These are phyloP conservation scores for Ciborinia camelliae DNA, from an alignment of 2,329 filamentous ascomycete genomes.

Conservation along the genomic window DNA sequence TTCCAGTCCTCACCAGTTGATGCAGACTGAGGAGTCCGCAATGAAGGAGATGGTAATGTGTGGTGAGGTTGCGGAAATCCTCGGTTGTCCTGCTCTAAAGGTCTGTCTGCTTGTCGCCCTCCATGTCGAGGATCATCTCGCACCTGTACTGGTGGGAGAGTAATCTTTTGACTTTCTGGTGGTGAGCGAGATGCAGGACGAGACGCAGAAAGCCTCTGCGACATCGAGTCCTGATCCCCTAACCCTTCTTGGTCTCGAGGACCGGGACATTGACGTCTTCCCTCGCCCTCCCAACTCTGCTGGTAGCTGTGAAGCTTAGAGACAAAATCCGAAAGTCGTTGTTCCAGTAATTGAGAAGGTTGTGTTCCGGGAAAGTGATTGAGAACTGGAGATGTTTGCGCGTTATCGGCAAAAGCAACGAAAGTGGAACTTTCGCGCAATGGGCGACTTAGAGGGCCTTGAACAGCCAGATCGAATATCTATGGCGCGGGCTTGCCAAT, in stretches of 20 bases:
- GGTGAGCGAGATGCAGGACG: constrained; percentile 50
- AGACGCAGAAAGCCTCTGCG: constrained; percentile 57
- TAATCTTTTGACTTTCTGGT: constrained; percentile 36
- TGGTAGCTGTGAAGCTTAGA: constrained; percentile 38
- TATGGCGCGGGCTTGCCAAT: constrained; percentile 31
- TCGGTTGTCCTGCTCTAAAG: constrained; percentile 28
- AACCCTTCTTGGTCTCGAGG: constrained; percentile 48
- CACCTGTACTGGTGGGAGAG: constrained; percentile 36
- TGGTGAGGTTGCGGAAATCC: constrained; percentile 24
- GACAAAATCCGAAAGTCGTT: constrained; percentile 36
- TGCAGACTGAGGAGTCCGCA: constrained; percentile 23
- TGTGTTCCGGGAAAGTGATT: constrained; percentile 32
- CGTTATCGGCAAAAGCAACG: constrained; percentile 35
- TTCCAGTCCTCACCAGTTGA: constrained; percentile 30
- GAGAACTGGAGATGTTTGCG: constrained; percentile 33
- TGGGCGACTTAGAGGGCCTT: constrained; percentile 37
- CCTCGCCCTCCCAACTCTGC: constrained; percentile 38
- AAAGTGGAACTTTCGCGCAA: constrained; percentile 37
- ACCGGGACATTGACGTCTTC: constrained; percentile 55
- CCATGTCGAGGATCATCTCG: constrained; percentile 36
- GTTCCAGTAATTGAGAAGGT: constrained; percentile 35
- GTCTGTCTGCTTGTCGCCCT: constrained; percentile 31
- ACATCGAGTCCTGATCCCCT: constrained; percentile 63
- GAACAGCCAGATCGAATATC: constrained; percentile 42
- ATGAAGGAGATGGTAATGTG: constrained; percentile 27